These are phyloP conservation scores for Pterocarpus santalinus DNA, from an alignment of 306 rosid genomes.

Conservation along the genomic window DNA sequence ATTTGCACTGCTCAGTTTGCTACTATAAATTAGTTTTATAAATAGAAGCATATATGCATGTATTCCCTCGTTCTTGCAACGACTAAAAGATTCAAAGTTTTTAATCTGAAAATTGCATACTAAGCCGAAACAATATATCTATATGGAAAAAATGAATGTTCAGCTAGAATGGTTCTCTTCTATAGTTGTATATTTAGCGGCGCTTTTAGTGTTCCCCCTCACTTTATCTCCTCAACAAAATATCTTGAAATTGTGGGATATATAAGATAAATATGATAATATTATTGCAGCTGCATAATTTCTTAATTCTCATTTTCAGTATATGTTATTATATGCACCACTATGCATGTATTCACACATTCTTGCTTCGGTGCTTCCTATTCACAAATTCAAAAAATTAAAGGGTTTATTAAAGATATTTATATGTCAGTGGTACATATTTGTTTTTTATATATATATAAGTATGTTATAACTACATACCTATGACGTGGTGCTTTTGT, in stretches of 20 bases:
- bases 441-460: too few species aligned
- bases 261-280: neutral
- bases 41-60: neutral
- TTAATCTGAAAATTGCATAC: conserved; percentile 17
- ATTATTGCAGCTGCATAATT: neutral
- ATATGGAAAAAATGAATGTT: too few species aligned
- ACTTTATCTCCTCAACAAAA: neutral
- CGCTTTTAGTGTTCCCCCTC: too few species aligned
- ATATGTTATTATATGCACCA: neutral
- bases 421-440: too few species aligned
- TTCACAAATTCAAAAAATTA: neutral
- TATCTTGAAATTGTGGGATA: conserved; percentile 7
- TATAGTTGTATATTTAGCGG: too few species aligned
- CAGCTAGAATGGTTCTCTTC: too few species aligned
- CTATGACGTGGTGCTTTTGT: too few species aligned
- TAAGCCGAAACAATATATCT: neutral
- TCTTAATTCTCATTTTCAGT: neutral
- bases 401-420: neutral
- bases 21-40: too few species aligned
- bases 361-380: neutral
- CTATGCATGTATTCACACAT: neutral
- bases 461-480: too few species aligned
- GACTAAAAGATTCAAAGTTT: neutral
- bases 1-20: too few species aligned
- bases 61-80: neutral